Conservation (phyloP, 2,329 filamentous ascomycete genomes). For the Ophiostoma quercus region DNA sequence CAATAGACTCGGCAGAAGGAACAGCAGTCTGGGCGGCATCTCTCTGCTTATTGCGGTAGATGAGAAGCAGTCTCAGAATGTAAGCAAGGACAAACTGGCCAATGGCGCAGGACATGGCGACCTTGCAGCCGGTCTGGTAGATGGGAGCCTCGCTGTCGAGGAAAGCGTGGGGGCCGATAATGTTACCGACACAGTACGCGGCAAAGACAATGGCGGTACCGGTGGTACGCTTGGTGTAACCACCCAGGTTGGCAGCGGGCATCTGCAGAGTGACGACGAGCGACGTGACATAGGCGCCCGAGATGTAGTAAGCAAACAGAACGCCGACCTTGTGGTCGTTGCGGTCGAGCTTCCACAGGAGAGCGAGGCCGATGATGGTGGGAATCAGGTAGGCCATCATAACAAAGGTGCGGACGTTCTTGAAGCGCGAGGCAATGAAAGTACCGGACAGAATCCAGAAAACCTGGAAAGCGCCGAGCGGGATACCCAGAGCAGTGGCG, state of each 20-base stretch:
- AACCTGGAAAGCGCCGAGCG: conserved; percentile 21
- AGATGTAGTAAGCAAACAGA: conserved; percentile 17
- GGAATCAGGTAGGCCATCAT: conserved; percentile 13
- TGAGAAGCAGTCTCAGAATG: background rate
- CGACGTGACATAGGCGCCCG: conserved; percentile 19
- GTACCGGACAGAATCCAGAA: conserved; percentile 18
- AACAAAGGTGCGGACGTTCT: conserved; percentile 12
- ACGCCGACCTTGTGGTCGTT: conserved; percentile 17
- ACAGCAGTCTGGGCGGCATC: background rate
- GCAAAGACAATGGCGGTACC: conserved; percentile 58
- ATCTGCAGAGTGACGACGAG: conserved; percentile 36
- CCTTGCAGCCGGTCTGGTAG: conserved; percentile 20
- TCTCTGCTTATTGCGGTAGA: conserved; percentile 13
- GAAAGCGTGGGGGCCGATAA: conserved; percentile 59
- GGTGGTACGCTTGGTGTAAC: conserved; percentile 59
- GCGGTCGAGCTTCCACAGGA: conserved; percentile 19
- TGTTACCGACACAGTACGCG: conserved; percentile 56
- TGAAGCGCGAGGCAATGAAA: conserved; percentile 17
- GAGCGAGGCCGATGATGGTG: conserved; percentile 16
- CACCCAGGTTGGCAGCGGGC: conserved; percentile 47
- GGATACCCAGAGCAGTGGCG: conserved; percentile 32
- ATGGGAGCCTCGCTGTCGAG: conserved; percentile 14
- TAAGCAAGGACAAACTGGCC: conserved; percentile 17
- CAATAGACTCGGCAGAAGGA: background rate
- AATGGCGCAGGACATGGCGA: conserved; percentile 16